Percentiles rank a stretch among this genome's conserved stretches.
Conservation (phyloP, 2,329 filamentous ascomycete species). For the Hymenoscyphus albidus region DNA sequence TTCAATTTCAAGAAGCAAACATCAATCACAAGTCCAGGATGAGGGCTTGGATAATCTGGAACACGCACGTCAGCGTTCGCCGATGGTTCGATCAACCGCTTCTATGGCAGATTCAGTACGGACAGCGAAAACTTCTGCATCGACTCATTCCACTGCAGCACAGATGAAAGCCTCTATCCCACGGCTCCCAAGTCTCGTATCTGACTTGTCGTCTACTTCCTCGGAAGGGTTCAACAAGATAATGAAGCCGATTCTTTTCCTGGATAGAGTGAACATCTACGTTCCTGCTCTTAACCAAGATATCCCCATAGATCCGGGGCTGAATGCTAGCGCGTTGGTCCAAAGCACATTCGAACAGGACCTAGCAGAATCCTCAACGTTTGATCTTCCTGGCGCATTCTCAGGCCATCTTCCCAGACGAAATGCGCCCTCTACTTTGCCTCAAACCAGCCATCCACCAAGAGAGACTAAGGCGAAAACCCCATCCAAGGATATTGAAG, state of each 20-base stretch:
- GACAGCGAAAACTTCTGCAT: constrained; percentile 14
- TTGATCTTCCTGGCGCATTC: constrained; percentile 59
- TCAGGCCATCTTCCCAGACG: constrained; percentile 42
- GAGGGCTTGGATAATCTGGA: constrained; percentile 27
- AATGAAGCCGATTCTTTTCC: constrained; percentile 35
- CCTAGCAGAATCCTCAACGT: constrained; percentile 37
- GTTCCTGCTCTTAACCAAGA: constrained; percentile 23
- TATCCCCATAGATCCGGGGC: constrained; percentile 6
- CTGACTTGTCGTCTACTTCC: constrained; percentile 28
- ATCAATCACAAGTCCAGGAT: constrained; percentile 5
- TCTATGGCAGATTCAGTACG: constrained; percentile 12
- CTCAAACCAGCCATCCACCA: neutral
- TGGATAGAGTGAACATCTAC: constrained; percentile 37
- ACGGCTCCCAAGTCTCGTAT: constrained; percentile 25
- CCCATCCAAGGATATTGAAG: constrained; percentile 24
- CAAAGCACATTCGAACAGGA: constrained; percentile 23
- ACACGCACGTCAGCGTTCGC: constrained; percentile 22
- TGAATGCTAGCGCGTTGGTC: constrained; percentile 13
- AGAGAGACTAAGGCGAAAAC: constrained; percentile 5
- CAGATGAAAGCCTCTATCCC: constrained; percentile 18
- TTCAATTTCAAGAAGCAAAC: constrained; percentile 25
- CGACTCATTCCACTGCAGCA: constrained; percentile 4
- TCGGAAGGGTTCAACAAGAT: constrained; percentile 30
- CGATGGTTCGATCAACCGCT: constrained; percentile 10
- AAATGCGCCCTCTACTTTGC: constrained; percentile 10